A percentile compares a stretch with the other conserved stretches of the same genome.
Conservation (phyloP, 2,329 filamentous ascomycete genomes). For the Fusarium sp. region DNA sequence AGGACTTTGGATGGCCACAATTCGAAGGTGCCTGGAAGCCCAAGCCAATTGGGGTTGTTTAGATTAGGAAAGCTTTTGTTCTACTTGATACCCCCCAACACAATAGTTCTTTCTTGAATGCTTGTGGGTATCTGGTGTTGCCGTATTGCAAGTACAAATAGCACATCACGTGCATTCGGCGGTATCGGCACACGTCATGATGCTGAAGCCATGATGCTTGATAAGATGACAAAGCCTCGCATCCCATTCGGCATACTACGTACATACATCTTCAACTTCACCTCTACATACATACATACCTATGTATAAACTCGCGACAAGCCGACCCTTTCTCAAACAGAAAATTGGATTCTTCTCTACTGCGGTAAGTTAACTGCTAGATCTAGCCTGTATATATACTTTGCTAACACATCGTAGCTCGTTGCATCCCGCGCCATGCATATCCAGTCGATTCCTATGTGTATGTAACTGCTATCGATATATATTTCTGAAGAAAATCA, state of each 20-base stretch:
- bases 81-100: conserved; percentile 28
- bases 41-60: conserved; percentile 68
- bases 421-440: conserved; percentile 68
- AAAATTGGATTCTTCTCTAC: conserved; percentile 45
- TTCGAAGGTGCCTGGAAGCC: conserved; percentile 66
- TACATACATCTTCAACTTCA: conserved; percentile 12
- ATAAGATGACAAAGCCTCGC: conserved; percentile 43
- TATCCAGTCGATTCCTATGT: conserved; percentile 90
- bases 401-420: conserved; percentile 23
- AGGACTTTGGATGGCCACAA: conserved; percentile 57
- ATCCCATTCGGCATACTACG: conserved; percentile 33
- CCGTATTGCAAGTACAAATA: background rate
- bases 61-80: conserved; percentile 17
- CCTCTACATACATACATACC: conserved; percentile 9
- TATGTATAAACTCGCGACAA: conserved; percentile 58
- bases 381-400: background rate
- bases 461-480: conserved; percentile 60
- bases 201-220: conserved; percentile 32
- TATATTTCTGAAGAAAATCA: background rate
- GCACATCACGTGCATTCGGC: conserved; percentile 38
- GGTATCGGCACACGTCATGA: conserved; percentile 40
- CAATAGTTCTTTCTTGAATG: background rate
- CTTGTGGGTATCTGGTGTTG: background rate
- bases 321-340: conserved; percentile 50
- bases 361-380: conserved; percentile 33